Evolutionary conservation across 805 yeast genomes (phyloP).

Genomic region (Ogataea parapolymorpha): DNA sequence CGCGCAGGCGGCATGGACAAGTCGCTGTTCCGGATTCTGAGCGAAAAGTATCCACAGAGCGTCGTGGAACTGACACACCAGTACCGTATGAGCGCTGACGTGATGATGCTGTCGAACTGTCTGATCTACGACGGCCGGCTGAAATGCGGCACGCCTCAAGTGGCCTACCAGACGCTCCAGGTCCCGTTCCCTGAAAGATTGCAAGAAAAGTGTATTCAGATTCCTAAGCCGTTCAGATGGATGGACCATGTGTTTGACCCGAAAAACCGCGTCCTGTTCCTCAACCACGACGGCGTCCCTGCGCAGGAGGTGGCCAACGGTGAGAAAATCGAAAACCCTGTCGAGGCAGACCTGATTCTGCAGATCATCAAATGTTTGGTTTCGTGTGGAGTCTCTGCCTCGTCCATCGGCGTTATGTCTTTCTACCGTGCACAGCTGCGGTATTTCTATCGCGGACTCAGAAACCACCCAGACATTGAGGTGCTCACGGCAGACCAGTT

Average conservation of each 20-base stretch:
- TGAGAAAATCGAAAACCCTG: conserved; percentile 68
- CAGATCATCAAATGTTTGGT: conserved; percentile 60
- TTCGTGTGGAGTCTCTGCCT: conserved; percentile 54
- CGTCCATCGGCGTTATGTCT: conserved; percentile 81
- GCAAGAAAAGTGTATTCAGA: conserved; percentile 2
- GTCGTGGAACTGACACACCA: conserved; percentile 79
- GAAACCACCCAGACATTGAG: conserved; percentile 50
- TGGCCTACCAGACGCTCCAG: conserved; percentile 54
- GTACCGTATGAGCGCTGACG: conserved; percentile 89
- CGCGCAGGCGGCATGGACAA: conserved; percentile 59
- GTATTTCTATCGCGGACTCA: conserved; percentile 36
- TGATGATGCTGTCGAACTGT: conserved; percentile 77
- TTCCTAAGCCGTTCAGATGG: conserved; percentile 42
- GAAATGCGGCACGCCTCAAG: conserved; percentile 66
- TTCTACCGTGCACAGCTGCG: conserved; percentile 79
- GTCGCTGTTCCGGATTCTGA: conserved; percentile 72
- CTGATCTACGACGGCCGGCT: conserved; percentile 74
- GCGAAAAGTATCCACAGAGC: conserved; percentile 68
- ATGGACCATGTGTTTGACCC: conserved; percentile 52
- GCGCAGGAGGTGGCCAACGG: conserved; percentile 54
- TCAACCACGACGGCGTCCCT: conserved; percentile 71
- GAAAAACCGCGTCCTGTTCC: conserved; percentile 62
- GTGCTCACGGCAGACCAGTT: conserved; percentile 90
- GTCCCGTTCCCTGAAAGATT: conserved; percentile 43
- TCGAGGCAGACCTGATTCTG: conserved; percentile 64